Base-by-base conservation (phyloP, 257 asterid species). In the Solanum virginianum region DNA sequence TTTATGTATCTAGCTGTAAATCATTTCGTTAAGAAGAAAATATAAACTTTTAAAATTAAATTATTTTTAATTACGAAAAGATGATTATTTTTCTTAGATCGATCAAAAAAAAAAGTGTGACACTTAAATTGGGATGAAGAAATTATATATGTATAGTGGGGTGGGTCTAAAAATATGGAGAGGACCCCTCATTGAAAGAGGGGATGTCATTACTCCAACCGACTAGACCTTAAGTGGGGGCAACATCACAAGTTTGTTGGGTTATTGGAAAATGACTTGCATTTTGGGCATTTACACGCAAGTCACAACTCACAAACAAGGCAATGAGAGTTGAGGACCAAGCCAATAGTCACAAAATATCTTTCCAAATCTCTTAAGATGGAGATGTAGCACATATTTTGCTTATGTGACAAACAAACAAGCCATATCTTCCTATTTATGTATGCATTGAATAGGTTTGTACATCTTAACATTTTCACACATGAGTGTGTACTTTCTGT, bases 161-260 rank as follows among this genome's bases (percentile, higher is more conserved):
- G 80, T 70, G 10, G 80, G 55, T 41, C 54, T 51, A 36, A 84
- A 13, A 10, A 65, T 65, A 65, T 65, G 26, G 71, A 26, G 16
- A 65, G 86, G 88, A 83, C 22, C 84, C 86, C 82, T 68, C 56
- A 79, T 29, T 88, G 89, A 82, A 86, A 11, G 45, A 5, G 86
- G 86, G 55, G 86, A 83, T 86, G 91, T 85, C 87, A 47, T 84
- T 85, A 84, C 66, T 89, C 87, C 89, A 86, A 79, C 87, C 84
- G 87, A 89, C 89, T 88, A 77, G 86, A 86, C 80, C 60, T 57
- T 77, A 60, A 83, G 85, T 36, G 86, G 85, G 86, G 85, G 77
- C 59, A 84, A 79, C 51, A 77, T 53, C 83, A 57, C 12, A 83
- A 53, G 81, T 79, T 85, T 89, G 88, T 87, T 89, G 88, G 85